Evolutionary conservation across 1,139 yeast species (phyloP), one percentile per base, ranked within the genome.

Genomic region (Citeromyces hawaiiensis): DNA sequence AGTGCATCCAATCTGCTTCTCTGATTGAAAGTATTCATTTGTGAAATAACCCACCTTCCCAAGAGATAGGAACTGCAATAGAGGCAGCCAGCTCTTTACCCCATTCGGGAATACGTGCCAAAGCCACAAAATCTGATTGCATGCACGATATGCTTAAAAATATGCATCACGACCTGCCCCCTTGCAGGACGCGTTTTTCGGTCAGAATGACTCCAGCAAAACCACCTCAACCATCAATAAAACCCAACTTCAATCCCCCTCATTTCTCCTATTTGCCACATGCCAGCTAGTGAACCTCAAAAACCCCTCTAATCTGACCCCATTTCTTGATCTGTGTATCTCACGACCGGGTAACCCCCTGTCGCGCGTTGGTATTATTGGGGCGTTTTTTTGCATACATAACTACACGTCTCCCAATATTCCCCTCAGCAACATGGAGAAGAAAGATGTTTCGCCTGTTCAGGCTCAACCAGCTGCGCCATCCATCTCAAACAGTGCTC

Each of bases 401-500:
- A 18, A 35, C 23, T 14, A 15, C 13, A 30, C 34, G 13, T 16
- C 17, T 6, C 6, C 34, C 15, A 13, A 30, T 30, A 30, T n/a
- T 30, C 15, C 17, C 17, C 32, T 5, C 21, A 16, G 7, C 43
- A 48, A 33, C 34, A 63, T 64, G 70, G 40, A 38, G 38, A 39
- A 39, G 31, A 36, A 31, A 36, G 41, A 39, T 18, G 36, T 18
- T 11, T n/a, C 27, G 32, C 31, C 37, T 21, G 37, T 15, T 17
- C 27, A 35, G 17, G 37, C 19, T 21, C 18, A 16, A 16, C 29
- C 29, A 35, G 37, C 37, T 14, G 37, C 37, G 17, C 27, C 38
- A 36, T 35, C 68, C 41, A 52, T 80, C 39, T 81, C 76, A 52
- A 86, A 86, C 68, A 79, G 86, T 44, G 94, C 91, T 21, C 88